phyloP scores from a whole-genome alignment of 768 basidiomycete genomes.

The Nevesoporus exiguus region DNA sequence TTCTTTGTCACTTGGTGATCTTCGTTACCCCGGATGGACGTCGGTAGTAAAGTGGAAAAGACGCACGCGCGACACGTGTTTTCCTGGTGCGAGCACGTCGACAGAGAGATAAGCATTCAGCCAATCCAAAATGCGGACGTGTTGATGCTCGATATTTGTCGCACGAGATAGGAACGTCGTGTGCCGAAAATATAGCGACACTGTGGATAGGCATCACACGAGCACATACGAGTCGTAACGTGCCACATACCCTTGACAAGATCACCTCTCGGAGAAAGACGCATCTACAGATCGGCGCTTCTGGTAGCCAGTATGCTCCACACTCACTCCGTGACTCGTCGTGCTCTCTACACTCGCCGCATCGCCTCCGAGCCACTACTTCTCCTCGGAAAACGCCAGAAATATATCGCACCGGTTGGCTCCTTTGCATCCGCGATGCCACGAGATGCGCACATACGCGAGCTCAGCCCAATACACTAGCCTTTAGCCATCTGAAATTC shows the following conservation, averaged over 20 bases:
- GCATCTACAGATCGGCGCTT: not conserved
- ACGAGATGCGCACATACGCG: not conserved
- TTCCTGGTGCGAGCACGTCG: not conserved
- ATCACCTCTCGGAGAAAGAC: not conserved
- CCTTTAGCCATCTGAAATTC: not conserved
- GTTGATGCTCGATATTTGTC: no score
- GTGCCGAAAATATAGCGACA: no score
- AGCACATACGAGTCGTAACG: no score
- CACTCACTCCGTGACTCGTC: no score
- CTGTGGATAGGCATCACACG: no score
- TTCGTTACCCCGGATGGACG: not conserved
- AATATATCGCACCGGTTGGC: not conserved
- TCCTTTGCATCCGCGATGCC: not conserved
- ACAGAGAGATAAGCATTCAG: not conserved
- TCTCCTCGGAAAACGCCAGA: not conserved
- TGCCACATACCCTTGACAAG: no score
- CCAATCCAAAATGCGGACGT: no score
- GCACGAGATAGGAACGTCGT: no score
- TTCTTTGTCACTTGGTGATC: not conserved
- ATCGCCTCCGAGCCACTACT: not conserved
- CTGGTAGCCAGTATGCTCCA: not conserved
- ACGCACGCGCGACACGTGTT: not conserved
- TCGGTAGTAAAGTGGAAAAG: not conserved
- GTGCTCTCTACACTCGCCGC: no score
- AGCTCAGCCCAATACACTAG: not conserved